These are phyloP conservation scores for Calamus simplicifolius DNA, from an alignment of 176 grass and related monocot species.

Conservation along the genomic window DNA sequence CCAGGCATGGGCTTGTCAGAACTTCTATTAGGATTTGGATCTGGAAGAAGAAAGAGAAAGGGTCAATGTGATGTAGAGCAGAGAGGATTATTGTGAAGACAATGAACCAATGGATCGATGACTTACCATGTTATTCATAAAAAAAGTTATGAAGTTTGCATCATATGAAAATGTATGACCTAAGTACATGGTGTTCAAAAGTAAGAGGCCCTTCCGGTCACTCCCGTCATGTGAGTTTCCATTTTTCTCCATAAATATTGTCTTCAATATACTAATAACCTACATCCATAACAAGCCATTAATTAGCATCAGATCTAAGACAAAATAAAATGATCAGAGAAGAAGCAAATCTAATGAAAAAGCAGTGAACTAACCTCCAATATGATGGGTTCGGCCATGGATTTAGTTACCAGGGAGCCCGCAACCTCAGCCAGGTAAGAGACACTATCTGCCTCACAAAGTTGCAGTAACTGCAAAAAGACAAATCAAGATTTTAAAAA, in stretches of 20 bases:
- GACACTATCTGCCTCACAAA: slow-evolving; percentile 91
- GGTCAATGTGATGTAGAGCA: background rate
- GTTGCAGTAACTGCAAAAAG: slow-evolving; percentile 55
- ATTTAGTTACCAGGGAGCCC: slow-evolving; percentile 55
- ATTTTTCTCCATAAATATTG: slow-evolving; percentile 53
- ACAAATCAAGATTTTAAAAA: slow-evolving; percentile 14
- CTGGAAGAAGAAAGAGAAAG: slow-evolving; percentile 36
- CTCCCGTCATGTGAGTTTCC: slow-evolving; percentile 20
- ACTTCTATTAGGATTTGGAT: slow-evolving; percentile 84
- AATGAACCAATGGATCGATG: background rate
- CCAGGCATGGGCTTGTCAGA: slow-evolving; percentile 57
- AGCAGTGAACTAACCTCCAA: slow-evolving; percentile 53
- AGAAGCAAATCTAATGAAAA: slow-evolving; percentile 1
- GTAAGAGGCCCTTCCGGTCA: slow-evolving; percentile 62
- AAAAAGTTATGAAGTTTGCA: slow-evolving; percentile 82
- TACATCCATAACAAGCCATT: slow-evolving; percentile 14
- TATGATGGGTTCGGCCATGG: slow-evolving; percentile 66
- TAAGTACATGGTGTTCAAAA: slow-evolving; percentile 68
- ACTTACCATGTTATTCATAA: slow-evolving; percentile 71
- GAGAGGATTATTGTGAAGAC: no score
- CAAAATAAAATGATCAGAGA: slow-evolving; percentile 10
- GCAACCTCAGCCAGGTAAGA: slow-evolving; percentile 97
- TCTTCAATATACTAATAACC: slow-evolving; percentile 90
- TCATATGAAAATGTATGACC: slow-evolving; percentile 92
- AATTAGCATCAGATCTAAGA: no score